Evolutionary conservation across 345 rosid genomes (phyloP).

Genomic region (Hirschfeldia incana): DNA sequence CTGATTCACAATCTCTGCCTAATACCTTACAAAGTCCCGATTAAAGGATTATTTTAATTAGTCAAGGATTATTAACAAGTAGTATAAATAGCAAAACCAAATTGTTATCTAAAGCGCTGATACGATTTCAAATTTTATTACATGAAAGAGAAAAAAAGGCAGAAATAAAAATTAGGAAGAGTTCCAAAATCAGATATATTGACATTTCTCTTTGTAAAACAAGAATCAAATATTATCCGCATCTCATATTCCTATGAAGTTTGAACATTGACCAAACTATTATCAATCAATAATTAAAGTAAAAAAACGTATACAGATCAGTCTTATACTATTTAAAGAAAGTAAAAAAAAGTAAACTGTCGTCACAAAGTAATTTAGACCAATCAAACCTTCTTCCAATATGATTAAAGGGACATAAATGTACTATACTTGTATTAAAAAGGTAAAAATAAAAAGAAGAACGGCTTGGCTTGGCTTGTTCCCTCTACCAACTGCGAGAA

Average conservation of each 20-base stretch:
- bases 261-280: neutral
- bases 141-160: neutral
- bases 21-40: too few relatives aligned
- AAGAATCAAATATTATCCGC: neutral
- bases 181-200: too few relatives aligned
- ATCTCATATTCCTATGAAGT: neutral
- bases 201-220: neutral
- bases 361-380: neutral
- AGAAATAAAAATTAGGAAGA: neutral
- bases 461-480: neutral
- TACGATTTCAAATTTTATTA: too few relatives aligned
- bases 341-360: neutral
- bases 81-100: too few relatives aligned
- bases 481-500: conserved; percentile 33
- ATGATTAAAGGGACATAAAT: neutral
- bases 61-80: too few relatives aligned
- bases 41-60: too few relatives aligned
- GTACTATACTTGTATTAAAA: conserved; percentile 3
- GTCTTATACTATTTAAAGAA: neutral
- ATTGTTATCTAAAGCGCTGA: too few relatives aligned
- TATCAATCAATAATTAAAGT: neutral
- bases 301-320: neutral
- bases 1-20: neutral
- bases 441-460: neutral
- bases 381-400: neutral